Evolutionary conservation across 345 rosid genomes (phyloP).

Genomic region (Moringa oleifera): DNA sequence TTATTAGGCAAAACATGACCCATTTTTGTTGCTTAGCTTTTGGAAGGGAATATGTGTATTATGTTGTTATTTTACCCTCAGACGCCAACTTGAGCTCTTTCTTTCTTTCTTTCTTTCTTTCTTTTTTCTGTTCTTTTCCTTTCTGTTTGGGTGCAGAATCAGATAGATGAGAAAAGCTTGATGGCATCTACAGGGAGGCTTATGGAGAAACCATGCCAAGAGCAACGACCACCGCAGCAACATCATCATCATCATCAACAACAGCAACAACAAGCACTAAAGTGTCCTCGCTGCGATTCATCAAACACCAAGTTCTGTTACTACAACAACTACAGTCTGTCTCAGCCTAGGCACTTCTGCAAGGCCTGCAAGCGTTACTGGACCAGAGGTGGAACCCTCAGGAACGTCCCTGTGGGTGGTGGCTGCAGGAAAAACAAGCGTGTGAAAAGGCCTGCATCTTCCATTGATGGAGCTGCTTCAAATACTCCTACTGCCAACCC

Average conservation of each 20-base stretch:
- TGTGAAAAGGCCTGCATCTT: constrained; percentile 37
- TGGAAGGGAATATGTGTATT: constrained; percentile 35
- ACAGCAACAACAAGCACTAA: constrained; percentile 40
- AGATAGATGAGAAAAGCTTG: constrained; percentile 45
- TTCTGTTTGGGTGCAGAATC: constrained; percentile 28
- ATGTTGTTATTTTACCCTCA: constrained; percentile 24
- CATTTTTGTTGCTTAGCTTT: constrained; percentile 51
- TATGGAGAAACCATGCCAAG: constrained; percentile 36
- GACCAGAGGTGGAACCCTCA: constrained; percentile 63
- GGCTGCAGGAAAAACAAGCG: constrained; percentile 74
- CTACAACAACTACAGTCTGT: constrained; percentile 75
- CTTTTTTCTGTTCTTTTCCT: constrained; percentile 12
- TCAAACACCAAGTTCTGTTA: constrained; percentile 74
- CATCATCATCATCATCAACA: too few relatives aligned
- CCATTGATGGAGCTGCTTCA: constrained; percentile 22
- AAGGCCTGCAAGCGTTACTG: constrained; percentile 75
- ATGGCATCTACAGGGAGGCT: constrained; percentile 38
- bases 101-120: constrained; percentile 13
- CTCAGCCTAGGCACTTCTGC: constrained; percentile 70
- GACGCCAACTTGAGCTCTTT: constrained; percentile 21
- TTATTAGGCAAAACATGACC: constrained; percentile 45
- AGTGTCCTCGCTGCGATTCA: constrained; percentile 77
- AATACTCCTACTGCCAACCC: constrained; percentile 18
- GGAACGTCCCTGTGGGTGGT: constrained; percentile 74
- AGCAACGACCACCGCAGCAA: constrained; percentile 29